These are phyloP conservation scores for Pyrenochaeta sp. DNA, from an alignment of 2,329 filamentous ascomycete species.

Conservation along the genomic window DNA sequence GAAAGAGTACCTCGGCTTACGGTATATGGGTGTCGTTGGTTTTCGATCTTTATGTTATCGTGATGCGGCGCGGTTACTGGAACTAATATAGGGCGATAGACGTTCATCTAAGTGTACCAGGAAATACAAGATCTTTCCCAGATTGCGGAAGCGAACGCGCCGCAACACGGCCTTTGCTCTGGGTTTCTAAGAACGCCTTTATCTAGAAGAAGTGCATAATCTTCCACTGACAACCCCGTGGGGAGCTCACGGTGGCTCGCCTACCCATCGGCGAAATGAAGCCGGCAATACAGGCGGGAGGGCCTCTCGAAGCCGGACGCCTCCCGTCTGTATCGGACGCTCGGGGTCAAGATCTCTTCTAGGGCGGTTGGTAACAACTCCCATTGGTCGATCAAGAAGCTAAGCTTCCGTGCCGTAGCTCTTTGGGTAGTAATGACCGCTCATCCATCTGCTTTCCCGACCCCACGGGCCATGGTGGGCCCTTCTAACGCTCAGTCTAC, in stretches of 20 bases:
- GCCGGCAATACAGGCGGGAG: neutral
- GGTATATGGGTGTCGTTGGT: too few species aligned
- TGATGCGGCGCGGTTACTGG: neutral
- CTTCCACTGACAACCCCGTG: neutral
- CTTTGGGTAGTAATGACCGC: conserved; percentile 1
- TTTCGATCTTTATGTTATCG: neutral
- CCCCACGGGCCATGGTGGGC: neutral
- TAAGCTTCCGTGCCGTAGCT: neutral
- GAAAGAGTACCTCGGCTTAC: too few species aligned
- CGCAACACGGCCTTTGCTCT: neutral
- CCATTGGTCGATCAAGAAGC: neutral
- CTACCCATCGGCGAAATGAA: conserved; percentile 7
- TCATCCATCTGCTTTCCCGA: neutral
- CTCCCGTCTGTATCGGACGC: neutral
- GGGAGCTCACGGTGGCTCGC: neutral
- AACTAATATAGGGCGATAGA: neutral
- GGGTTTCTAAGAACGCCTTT: neutral
- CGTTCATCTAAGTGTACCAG: neutral
- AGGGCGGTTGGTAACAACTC: neutral
- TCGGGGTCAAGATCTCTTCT: neutral
- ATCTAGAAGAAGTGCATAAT: neutral
- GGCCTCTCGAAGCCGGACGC: neutral
- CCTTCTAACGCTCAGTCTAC: neutral
- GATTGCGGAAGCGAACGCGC: neutral
- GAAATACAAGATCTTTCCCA: neutral